Conservation (phyloP, 495 filamentous ascomycete species). For the Pseudomonodictys pantanalensis region DNA sequence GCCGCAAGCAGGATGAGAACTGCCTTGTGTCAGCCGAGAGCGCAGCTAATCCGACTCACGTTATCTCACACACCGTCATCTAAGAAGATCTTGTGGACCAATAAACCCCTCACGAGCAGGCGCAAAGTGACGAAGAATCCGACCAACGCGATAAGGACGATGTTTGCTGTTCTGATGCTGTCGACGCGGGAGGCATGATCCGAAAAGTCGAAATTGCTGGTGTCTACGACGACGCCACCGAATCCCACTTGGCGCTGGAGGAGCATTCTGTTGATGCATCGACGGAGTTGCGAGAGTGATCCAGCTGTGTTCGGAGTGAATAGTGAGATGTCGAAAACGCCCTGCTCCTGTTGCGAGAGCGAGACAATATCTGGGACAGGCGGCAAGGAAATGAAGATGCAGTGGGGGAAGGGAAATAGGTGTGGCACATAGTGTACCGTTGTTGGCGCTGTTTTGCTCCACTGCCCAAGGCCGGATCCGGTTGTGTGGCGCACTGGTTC, state of each 20-base stretch:
- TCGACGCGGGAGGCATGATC: slow-evolving; percentile 1
- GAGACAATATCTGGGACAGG: too few species aligned
- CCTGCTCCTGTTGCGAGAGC: too few species aligned
- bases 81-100: slow-evolving; percentile 24
- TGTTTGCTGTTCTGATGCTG: slow-evolving; percentile 6
- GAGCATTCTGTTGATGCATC: neutral
- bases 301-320: neutral
- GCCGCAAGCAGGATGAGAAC: slow-evolving; percentile 28
- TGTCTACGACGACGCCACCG: slow-evolving; percentile 4
- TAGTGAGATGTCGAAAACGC: neutral
- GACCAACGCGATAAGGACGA: slow-evolving; percentile 23
- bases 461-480: too few species aligned
- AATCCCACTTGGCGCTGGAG: neutral
- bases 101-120: slow-evolving; percentile 15
- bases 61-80: slow-evolving; percentile 16
- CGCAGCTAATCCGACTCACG: neutral
- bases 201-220: slow-evolving; percentile 11
- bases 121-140: slow-evolving; percentile 13
- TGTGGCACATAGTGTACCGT: too few species aligned
- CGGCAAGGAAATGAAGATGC: too few species aligned
- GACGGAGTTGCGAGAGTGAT: neutral
- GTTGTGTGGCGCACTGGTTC: too few species aligned
- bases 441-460: too few species aligned
- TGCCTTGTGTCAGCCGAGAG: neutral
- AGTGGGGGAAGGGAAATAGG: too few species aligned